These are phyloP conservation scores for Hypomontagnella monticulosa DNA, from an alignment of 495 filamentous ascomycete species.

Conservation along the genomic window DNA sequence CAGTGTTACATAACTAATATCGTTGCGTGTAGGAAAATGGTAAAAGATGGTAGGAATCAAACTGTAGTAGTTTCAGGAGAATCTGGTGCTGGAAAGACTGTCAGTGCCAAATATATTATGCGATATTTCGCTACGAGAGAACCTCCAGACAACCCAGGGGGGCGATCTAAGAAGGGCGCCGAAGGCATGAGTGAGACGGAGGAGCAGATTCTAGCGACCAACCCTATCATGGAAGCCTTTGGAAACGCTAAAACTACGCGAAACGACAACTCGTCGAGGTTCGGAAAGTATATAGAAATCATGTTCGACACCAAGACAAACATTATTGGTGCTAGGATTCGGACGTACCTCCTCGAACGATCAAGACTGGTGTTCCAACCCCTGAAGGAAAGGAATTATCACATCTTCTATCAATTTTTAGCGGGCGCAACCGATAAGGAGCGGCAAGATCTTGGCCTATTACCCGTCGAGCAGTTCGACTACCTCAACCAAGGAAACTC, in stretches of 20 bases:
- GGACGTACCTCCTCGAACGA: conserved; percentile 94
- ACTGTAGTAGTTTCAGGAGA: conserved; percentile 99
- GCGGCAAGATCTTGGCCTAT: conserved; percentile 76
- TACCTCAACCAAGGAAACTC: conserved; percentile 96
- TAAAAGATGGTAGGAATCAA: conserved; percentile 94
- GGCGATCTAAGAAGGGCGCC: conserved; percentile 76
- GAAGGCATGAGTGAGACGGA: conserved; percentile 98
- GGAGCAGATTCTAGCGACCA: conserved; percentile 96
- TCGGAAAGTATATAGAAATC: conserved; percentile 99
- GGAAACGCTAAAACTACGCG: conserved; percentile 98
- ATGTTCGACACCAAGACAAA: conserved; percentile 96
- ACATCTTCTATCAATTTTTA: conserved; percentile 98
- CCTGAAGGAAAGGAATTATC: conserved; percentile 96
- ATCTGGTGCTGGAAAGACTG: conserved; percentile 97
- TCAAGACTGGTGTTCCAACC: conserved; percentile 99
- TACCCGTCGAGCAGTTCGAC: conserved; percentile 88
- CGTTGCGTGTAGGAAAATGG: conserved; percentile 78
- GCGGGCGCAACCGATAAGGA: conserved; percentile 92
- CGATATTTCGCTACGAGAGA: conserved; percentile 98
- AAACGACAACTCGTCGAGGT: conserved; percentile 98
- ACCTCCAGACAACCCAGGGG: conserved; percentile 86
- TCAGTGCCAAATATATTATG: conserved; percentile 99
- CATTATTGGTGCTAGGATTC: conserved; percentile 96
- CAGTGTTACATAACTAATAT: conserved; percentile 28
- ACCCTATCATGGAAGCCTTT: conserved; percentile 99